Base-by-base conservation (phyloP, 2,329 filamentous ascomycete species). In the Ophiostoma pallidulum region DNA sequence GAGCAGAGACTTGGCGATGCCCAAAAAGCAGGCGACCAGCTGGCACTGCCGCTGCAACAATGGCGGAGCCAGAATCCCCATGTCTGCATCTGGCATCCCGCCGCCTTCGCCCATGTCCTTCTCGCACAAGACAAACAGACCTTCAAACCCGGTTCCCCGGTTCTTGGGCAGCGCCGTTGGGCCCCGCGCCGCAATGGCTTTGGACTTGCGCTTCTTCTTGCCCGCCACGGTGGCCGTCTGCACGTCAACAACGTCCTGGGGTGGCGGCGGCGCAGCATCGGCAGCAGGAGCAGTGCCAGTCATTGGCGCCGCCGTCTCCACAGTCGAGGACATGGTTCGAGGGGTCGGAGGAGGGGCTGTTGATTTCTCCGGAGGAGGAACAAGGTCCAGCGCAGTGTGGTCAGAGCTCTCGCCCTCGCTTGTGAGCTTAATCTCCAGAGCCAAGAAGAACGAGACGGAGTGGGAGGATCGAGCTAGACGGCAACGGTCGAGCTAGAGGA, bases 101-200 rank as follows among this genome's bases (percentile, higher is more conserved):
- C n/a, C n/a, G n/a, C n/a, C n/a, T n/a, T n/a, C n/a, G n/a, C n/a
- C n/a, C n/a, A n/a, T n/a, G n/a, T n/a, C n/a, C n/a, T n/a, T n/a
- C n/a, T n/a, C n/a, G n/a, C n/a, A n/a, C n/a, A n/a, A n/a, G n/a
- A n/a, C n/a, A n/a, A 8, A 29, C 39, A 16, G 26, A 59, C 79
- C 77, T 64, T 90, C 86, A 50, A 89, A 90, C 0, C 86, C 86
- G 6, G 78, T 84, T 7, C 71, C 71, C 3, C 69, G 63, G 37
- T 64, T 65, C 55, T 67, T 71, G 41, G 64, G 60, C 41, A 66
- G 58, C n/a, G 64, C 65, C 0, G 66, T 68, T 18, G 66, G 64
- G 2, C 69, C 69, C 18, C 67, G 63, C 8, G 50, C 52, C 37
- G 56, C 59, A 16, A 59, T 62, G 14, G 55, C 57, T 43, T 61